A percentile compares a stretch with the other conserved stretches of the same genome.
phyloP scores from a whole-genome alignment of 257 asterid species.

The Solanum sejunctum region DNA sequence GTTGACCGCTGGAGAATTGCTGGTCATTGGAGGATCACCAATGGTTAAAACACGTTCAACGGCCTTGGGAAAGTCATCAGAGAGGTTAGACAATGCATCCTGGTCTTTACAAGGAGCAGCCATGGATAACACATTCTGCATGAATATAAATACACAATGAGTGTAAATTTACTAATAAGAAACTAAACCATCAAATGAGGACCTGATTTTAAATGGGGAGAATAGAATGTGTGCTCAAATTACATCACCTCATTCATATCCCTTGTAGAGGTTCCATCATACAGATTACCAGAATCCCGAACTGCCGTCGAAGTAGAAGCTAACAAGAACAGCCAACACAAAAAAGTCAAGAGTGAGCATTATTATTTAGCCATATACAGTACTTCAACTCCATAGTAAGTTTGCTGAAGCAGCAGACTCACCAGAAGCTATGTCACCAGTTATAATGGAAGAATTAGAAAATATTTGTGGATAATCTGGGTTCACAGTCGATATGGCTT shows the following conservation, averaged over 20 bases:
- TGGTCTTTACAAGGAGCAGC: conserved; percentile 3
- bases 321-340: background rate
- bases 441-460: background rate
- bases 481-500: background rate
- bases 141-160: background rate
- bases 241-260: conserved; percentile 35
- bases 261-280: conserved; percentile 3
- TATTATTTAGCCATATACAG: background rate
- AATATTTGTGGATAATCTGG: conserved; percentile 1
- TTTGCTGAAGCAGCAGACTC: conserved; percentile 3
- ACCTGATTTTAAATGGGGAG: background rate
- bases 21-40: background rate
- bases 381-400: conserved; percentile 12
- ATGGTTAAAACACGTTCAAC: conserved; percentile 29
- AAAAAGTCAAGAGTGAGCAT: background rate
- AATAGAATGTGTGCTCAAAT: background rate
- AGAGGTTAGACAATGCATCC: conserved; percentile 11
- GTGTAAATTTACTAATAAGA: background rate
- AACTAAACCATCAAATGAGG: background rate
- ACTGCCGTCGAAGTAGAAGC: conserved; percentile 14
- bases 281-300: conserved; percentile 5
- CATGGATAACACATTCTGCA: conserved; percentile 24
- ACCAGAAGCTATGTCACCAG: conserved; percentile 12
- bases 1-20: background rate
- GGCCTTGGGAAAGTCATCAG: conserved; percentile 33